phyloP scores from a whole-genome alignment of 2,329 filamentous ascomycete species.

The Stagonosporopsis chrysanthemi region DNA sequence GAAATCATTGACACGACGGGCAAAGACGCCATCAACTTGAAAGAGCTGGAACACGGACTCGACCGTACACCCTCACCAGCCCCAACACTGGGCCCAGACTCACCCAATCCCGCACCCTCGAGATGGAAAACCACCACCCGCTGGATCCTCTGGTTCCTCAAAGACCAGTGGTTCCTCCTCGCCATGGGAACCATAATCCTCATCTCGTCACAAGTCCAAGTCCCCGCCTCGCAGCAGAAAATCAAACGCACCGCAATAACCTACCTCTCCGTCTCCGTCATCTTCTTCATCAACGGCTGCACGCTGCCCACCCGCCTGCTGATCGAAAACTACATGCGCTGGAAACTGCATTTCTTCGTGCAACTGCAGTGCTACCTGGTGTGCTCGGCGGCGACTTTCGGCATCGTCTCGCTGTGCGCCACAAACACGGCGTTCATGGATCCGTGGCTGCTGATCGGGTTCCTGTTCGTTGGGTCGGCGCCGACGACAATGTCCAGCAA shows the following conservation, averaged over 20 bases:
- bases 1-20: background rate
- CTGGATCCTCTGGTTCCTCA: slow-evolving; percentile 50
- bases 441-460: slow-evolving; percentile 70
- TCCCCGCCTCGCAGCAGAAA: slow-evolving; percentile 62
- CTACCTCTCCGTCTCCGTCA: slow-evolving; percentile 72
- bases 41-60: background rate
- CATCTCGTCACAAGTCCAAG: slow-evolving; percentile 63
- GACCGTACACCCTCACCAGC: background rate
- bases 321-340: slow-evolving; percentile 67
- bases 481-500: slow-evolving; percentile 78
- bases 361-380: slow-evolving; percentile 73
- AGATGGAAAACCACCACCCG: slow-evolving; percentile 16
- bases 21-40: background rate
- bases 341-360: slow-evolving; percentile 72
- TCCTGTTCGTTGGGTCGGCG: slow-evolving; percentile 71
- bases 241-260: slow-evolving; percentile 62
- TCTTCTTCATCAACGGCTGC: slow-evolving; percentile 75
- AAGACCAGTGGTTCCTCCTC: slow-evolving; percentile 71
- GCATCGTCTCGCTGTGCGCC: slow-evolving; percentile 60
- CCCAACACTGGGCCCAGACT: background rate
- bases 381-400: slow-evolving; percentile 69
- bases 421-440: slow-evolving; percentile 63
- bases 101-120: background rate
- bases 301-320: slow-evolving; percentile 71
- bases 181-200: slow-evolving; percentile 63